These are phyloP conservation scores for Plenodomus tracheiphilus DNA, from an alignment of 2,329 filamentous ascomycete genomes.

Conservation along the genomic window DNA sequence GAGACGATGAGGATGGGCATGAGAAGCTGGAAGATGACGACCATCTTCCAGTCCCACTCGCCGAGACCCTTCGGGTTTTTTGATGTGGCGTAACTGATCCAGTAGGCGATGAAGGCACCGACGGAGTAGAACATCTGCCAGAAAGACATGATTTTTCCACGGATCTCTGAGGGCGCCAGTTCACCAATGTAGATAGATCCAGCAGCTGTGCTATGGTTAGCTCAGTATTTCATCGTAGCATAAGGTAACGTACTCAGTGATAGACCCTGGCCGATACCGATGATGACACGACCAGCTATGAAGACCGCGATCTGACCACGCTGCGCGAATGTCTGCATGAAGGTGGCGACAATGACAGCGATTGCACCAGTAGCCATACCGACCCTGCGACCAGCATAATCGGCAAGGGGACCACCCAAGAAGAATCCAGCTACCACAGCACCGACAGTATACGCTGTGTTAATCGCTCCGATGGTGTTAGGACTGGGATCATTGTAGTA, in stretches of 20 bases:
- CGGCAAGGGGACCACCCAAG: constrained; percentile 66
- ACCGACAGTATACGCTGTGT: constrained; percentile 71
- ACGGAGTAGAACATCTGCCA: constrained; percentile 71
- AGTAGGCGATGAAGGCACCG: constrained; percentile 64
- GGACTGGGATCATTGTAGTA: constrained; percentile 61
- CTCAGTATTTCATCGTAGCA: background rate
- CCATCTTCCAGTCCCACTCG: constrained; percentile 74
- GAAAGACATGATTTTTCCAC: constrained; percentile 69
- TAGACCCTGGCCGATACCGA: constrained; percentile 71
- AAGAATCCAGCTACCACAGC: constrained; percentile 73
- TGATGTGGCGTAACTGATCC: constrained; percentile 67
- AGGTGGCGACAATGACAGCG: constrained; percentile 68
- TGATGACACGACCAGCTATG: constrained; percentile 68
- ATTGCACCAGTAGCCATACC: constrained; percentile 69
- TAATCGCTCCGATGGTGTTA: constrained; percentile 60
- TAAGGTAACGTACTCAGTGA: constrained; percentile 52
- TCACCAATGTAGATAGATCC: constrained; percentile 74
- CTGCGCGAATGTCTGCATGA: constrained; percentile 69
- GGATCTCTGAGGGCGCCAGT: constrained; percentile 65
- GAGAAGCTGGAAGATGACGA: constrained; percentile 74
- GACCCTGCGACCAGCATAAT: constrained; percentile 63
- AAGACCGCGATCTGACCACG: constrained; percentile 63
- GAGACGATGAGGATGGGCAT: constrained; percentile 65
- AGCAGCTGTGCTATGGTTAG: constrained; percentile 44
- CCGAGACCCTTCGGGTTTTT: constrained; percentile 60